phyloP scores from a whole-genome alignment of 2,329 filamentous ascomycete species.

The Byssochlamys sp. region DNA sequence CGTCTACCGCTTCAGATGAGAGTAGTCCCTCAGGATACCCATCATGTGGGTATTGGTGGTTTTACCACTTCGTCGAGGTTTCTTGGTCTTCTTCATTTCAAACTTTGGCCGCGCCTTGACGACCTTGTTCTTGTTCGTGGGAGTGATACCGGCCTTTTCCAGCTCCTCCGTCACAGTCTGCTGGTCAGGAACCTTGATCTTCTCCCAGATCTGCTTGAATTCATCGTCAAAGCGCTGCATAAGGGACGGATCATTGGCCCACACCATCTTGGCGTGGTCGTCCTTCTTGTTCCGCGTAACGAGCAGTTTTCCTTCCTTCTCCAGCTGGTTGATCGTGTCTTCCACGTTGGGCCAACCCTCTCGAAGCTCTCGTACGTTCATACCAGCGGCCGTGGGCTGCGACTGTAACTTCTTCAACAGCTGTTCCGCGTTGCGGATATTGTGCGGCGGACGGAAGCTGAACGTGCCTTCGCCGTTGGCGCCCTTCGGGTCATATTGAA shows the following conservation, averaged over 20 bases:
- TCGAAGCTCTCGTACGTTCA: conserved; percentile 81
- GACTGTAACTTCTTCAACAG: conserved; percentile 72
- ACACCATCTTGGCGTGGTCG: conserved; percentile 72
- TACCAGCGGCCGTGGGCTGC: conserved; percentile 69
- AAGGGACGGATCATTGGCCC: conserved; percentile 75
- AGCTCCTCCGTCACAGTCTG: conserved; percentile 71
- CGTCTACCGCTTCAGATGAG: conserved; percentile 33
- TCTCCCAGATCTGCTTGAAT: conserved; percentile 75
- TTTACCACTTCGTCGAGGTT: conserved; percentile 64
- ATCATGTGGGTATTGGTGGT: conserved; percentile 82
- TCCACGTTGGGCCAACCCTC: conserved; percentile 89
- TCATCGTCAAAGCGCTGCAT: conserved; percentile 68
- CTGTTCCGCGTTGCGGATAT: conserved; percentile 67
- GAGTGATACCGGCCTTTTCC: conserved; percentile 67
- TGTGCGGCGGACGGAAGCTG: conserved; percentile 71
- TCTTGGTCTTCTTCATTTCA: conserved; percentile 63
- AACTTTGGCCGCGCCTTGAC: conserved; percentile 47
- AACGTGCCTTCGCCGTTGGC: conserved; percentile 68
- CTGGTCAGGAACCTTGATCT: conserved; percentile 63
- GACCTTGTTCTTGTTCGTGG: conserved; percentile 70
- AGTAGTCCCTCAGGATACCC: conserved; percentile 67
- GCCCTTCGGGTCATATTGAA: conserved; percentile 46
- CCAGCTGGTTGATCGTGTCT: conserved; percentile 65
- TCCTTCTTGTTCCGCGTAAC: conserved; percentile 91
- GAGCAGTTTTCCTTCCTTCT: conserved; percentile 67